Evolutionary conservation across 257 asterid genomes (phyloP), one percentile per base, ranked within the genome.

Genomic region (Nicotiana knightiana): DNA sequence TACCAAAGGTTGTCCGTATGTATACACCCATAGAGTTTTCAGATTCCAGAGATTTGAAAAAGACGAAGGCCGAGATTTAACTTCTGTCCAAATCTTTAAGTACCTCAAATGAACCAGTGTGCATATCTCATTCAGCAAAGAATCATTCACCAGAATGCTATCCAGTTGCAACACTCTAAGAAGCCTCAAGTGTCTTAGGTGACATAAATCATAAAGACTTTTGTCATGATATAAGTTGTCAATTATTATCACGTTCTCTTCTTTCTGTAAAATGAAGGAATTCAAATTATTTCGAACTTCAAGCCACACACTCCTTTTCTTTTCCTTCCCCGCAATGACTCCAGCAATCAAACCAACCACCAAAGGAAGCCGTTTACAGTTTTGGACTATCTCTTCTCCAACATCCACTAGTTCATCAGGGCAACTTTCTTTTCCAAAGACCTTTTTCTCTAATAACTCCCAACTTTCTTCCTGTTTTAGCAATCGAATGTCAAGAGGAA

Each of bases 321-420:
- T 53, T 30, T 39, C 83, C 82, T 13, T 77, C 12, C 82, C 11
- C 16, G 79, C 84, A 16, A 86, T 67, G 46, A 82, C 81, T 46
- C 85, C 81, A 46, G 80, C 82, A n/a, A 86, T 35, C 81, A 64
- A 64, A 68, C 78, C 87, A 1, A 30, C 76, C 5, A 81, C 67
- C 37, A 87, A 85, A 4, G 86, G 86, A 46, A 87, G 71, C 21
- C 87, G 86, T 21, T 58, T 59, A 62, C 85, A 86, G 21, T 58
- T 32, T 21, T n/a, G 4, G 51, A 84, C 86, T 37, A 86, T 65
- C 55, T 78, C 24, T 24, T 8, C 53, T 2, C 87, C 89, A 15
- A 65, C 62, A 59, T 54, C 67, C 1, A 76, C 28, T 59, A 86
- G 66, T 37, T 83, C 85, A 62, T 80, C 35, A 24, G 86, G 86